Evolutionary conservation across 2,329 filamentous ascomycete genomes (phyloP).

Genomic region (Emergomyces pasteurianus): DNA sequence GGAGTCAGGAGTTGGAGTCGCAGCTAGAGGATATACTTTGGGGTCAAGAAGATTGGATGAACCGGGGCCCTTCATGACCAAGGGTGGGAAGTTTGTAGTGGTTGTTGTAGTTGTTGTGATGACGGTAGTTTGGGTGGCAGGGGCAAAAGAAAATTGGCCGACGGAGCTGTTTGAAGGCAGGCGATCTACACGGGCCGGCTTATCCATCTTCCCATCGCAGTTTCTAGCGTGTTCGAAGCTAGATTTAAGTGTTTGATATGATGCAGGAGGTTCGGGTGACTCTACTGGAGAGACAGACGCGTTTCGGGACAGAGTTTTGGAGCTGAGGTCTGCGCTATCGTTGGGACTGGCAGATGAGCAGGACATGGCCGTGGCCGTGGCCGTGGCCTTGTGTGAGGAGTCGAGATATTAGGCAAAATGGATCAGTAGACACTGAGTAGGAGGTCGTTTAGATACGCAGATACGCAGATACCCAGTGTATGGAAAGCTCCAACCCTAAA

Average conservation of each 20-base stretch:
- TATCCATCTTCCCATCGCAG: background rate
- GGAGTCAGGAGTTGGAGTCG: constrained; percentile 66
- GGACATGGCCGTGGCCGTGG: background rate
- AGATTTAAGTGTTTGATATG: constrained; percentile 7
- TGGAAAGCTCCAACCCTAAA: background rate
- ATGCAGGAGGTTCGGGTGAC: constrained; percentile 5
- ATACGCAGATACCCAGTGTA: background rate
- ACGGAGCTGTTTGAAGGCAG: constrained; percentile 31
- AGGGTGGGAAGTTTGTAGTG: constrained; percentile 67
- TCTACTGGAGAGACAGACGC: constrained; percentile 2
- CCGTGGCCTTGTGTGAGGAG: background rate
- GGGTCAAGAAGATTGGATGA: constrained; percentile 62
- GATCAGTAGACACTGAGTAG: background rate
- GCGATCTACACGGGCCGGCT: background rate
- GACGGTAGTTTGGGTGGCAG: constrained; percentile 52
- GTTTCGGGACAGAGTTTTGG: constrained; percentile 4
- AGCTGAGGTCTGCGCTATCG: background rate
- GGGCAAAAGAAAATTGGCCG: constrained; percentile 50
- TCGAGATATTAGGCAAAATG: background rate
- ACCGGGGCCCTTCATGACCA: constrained; percentile 62
- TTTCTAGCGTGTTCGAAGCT: constrained; percentile 14
- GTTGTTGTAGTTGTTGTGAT: constrained; percentile 90
- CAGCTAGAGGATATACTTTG: constrained; percentile 81
- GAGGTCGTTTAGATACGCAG: background rate
- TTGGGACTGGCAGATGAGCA: background rate